Evolutionary conservation across 169 alveolate species (phyloP), one percentile per base, ranked within the genome.

Genomic region (Eimeria brunetti): DNA sequence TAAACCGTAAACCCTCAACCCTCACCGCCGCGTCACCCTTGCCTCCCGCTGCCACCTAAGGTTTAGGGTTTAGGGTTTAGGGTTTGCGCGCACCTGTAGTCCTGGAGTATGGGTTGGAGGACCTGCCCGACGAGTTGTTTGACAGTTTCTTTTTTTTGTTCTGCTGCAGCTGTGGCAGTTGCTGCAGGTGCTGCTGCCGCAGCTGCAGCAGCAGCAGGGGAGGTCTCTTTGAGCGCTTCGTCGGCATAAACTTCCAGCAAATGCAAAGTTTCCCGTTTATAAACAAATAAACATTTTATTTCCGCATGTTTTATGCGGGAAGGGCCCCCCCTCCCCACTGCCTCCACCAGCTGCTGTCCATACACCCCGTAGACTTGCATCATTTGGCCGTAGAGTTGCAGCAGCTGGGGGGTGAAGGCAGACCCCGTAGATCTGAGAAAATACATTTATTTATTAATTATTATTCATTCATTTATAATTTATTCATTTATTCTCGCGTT

Each of bases 331-430:
- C 88, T 64, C 81, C 53, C 85, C 7, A 94, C 96, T 33, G 86
- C 95, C 24, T 36, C 53, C 64, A 89, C 22, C 14, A 94, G 86
- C 18, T 81, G 85, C 89, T 81, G 94, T 33, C 96, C 89, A 69
- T 90, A 95, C 80, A 76, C 33, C 11, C 88, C 88, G 86, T 95
- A 95, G 16, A 89, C 56, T 46, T 62, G 67, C 88, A 95, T 78
- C 91, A 95, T 75, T 46, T 88, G 94, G 58, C 30, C 84, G 53
- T 95, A 95, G 12, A 95, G 12, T 22, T 14, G 53, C 80, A 53
- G 27, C 78, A 95, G 64, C 91, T 95, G 96, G 11, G 93, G 94
- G 9, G 95, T 75, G 75, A 89, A 95, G 12, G 96, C 96, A 44
- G 95, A 60, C 9, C 96, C 96, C 20, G 89, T 90, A 41, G 94